Base-by-base conservation (phyloP, 129 eudicot species). In the Helianthus tuberosus region DNA sequence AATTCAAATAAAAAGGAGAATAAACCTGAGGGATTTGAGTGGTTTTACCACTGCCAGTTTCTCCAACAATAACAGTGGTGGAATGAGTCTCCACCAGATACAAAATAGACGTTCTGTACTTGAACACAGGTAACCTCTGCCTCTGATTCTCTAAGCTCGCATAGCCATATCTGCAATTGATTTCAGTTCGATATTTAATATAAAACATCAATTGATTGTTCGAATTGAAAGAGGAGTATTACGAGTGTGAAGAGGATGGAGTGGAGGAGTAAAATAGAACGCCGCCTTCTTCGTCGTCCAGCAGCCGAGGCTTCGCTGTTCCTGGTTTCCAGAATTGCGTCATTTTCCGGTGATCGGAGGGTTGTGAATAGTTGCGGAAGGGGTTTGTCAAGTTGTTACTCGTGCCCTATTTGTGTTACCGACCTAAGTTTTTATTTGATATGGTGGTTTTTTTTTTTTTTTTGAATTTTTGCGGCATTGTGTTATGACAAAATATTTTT, bases 231-330 rank as follows among this genome's bases (percentile, higher is more conserved):
- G 53, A 43, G 29, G 44, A 27, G 10, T 15, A 72, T 72, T 52
- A 80, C 91, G 87, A 78, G 51, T 87, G 82, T 58, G 91, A 84
- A 15, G 96, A 84, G 17, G 96, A 69, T 4, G 84, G 71, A 29
- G 98, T 72, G 51, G 90, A 70, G 25, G 95, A 58, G 84, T 76
- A 81, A 84, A 94, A 86, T 8, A 94, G 81, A 68, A 94, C 86
- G 68, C 97, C 97, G 85, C 98, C 98, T 79, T 94, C 98, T 82
- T 94, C 98, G 64, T 94, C 98, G 75, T 94, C 96, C 53, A 94
- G 80, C 14, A 90, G 73, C 1, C 86, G 91, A 8, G 98, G 97
- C 70, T 76, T 84, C 79, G 84, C 96, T 3, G 91, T 78, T 1
- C 98, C 95, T 4, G 98, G 98, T 43, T 87, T 89, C 98, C 96